A percentile compares a stretch with the other conserved stretches of the same genome.
These are phyloP conservation scores for Chrysosporium queenslandicum DNA, from an alignment of 2,329 filamentous ascomycete genomes.

Conservation along the genomic window DNA sequence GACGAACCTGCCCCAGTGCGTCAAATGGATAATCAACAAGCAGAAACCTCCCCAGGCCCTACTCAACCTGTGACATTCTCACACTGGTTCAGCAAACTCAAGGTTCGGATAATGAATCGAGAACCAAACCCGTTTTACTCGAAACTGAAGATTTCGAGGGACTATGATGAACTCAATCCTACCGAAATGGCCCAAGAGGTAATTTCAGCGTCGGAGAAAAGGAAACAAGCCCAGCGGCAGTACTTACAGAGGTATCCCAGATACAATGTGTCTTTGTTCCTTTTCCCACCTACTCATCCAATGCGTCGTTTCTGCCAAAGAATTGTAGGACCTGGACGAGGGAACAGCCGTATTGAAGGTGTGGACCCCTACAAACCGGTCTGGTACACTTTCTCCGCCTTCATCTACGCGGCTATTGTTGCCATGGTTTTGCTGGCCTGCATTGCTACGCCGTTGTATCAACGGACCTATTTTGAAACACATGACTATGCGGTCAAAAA, in stretches of 20 bases:
- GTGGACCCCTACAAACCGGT: slow-evolving; percentile 77
- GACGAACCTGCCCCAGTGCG: slow-evolving; percentile 51
- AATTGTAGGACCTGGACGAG: slow-evolving; percentile 83
- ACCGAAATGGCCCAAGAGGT: slow-evolving; percentile 84
- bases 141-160: slow-evolving; percentile 58
- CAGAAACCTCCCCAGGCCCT: slow-evolving; percentile 28
- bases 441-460: slow-evolving; percentile 86
- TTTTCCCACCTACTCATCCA: slow-evolving; percentile 70
- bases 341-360: slow-evolving; percentile 76
- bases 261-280: slow-evolving; percentile 85
- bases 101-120: slow-evolving; percentile 47
- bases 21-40: slow-evolving; percentile 24
- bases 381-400: slow-evolving; percentile 88
- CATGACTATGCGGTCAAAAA: slow-evolving; percentile 55
- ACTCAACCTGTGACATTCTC: slow-evolving; percentile 52
- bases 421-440: slow-evolving; percentile 97
- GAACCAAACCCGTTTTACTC: slow-evolving; percentile 96
- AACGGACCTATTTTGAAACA: slow-evolving; percentile 68
- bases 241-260: slow-evolving; percentile 77
- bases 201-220: slow-evolving; percentile 67
- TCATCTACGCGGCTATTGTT: slow-evolving; percentile 88
- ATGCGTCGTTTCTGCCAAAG: slow-evolving; percentile 75
- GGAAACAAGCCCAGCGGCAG: slow-evolving; percentile 80
- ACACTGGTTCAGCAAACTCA: slow-evolving; percentile 51
- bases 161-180: slow-evolving; percentile 71